These are phyloP conservation scores for Apiospora koreana DNA, from an alignment of 2,329 filamentous ascomycete genomes.

Conservation along the genomic window DNA sequence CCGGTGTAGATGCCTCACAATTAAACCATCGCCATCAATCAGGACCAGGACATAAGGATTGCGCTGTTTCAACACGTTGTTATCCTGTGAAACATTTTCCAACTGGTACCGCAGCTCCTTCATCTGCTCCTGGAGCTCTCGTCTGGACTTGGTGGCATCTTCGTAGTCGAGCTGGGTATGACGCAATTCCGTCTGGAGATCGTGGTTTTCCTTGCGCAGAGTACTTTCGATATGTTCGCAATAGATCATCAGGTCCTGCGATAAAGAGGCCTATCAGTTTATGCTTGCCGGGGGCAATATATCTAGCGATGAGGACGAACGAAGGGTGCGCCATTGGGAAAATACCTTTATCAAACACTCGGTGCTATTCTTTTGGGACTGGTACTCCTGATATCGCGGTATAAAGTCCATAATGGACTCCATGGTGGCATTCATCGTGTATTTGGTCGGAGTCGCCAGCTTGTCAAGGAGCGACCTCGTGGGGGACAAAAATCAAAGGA, in stretches of 20 bases:
- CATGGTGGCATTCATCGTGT: slow-evolving; percentile 21
- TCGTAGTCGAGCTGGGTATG: slow-evolving; percentile 51
- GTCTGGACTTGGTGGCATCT: slow-evolving; percentile 47
- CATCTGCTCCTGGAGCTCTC: slow-evolving; percentile 52
- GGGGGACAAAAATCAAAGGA: not conserved
- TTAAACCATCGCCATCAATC: slow-evolving; percentile 64
- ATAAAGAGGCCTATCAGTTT: not conserved
- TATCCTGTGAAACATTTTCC: slow-evolving; percentile 37
- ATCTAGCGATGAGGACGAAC: not conserved
- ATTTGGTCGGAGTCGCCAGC: not conserved
- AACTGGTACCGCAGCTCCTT: slow-evolving; percentile 39
- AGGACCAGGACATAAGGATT: slow-evolving; percentile 63
- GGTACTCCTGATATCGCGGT: slow-evolving; percentile 46
- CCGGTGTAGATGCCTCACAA: slow-evolving; percentile 43
- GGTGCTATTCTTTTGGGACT: slow-evolving; percentile 40
- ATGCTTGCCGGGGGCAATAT: not conserved
- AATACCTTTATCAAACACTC: slow-evolving; percentile 50
- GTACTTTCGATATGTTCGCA: slow-evolving; percentile 43
- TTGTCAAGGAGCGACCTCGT: not conserved
- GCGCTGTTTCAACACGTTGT: slow-evolving; percentile 44
- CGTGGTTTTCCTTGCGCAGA: slow-evolving; percentile 45
- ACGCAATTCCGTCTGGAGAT: slow-evolving; percentile 42
- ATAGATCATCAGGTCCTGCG: slow-evolving; percentile 50
- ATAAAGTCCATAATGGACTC: slow-evolving; percentile 46
- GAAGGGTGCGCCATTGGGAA: not conserved